phyloP scores from a whole-genome alignment of 2,329 filamentous ascomycete species.

The Microdochium bolleyi region DNA sequence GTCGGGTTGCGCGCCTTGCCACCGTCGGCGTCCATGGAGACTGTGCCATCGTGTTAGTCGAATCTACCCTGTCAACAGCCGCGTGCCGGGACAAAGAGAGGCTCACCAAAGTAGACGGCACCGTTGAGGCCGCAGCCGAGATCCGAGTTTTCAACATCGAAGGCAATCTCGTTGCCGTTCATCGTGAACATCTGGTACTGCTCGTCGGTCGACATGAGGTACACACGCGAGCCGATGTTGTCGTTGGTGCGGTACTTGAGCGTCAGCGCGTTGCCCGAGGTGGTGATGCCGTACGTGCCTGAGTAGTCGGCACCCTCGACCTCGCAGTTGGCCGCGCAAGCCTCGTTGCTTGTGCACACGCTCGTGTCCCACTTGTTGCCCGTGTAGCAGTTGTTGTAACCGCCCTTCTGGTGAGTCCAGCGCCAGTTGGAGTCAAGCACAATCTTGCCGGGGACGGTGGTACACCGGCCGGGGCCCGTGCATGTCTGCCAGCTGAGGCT shows the following conservation, averaged over 20 bases:
- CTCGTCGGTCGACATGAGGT: conserved; percentile 46
- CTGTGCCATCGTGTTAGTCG: conserved; percentile 4
- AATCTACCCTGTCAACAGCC: not conserved
- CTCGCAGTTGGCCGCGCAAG: conserved; percentile 35
- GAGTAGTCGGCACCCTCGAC: conserved; percentile 37
- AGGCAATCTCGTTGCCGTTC: conserved; percentile 52
- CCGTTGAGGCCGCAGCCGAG: conserved; percentile 56
- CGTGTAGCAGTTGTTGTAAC: conserved; percentile 40
- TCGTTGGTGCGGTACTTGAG: conserved; percentile 41
- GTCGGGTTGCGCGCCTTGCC: conserved; percentile 35
- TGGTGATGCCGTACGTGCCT: conserved; percentile 38
- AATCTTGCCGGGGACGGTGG: conserved; percentile 32
- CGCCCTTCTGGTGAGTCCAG: conserved; percentile 36
- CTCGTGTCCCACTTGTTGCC: conserved; percentile 31
- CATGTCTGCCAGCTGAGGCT: conserved; percentile 39
- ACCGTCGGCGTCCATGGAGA: conserved; percentile 47
- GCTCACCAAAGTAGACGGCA: conserved; percentile 42
- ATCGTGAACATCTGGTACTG: conserved; percentile 53
- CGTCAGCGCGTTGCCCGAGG: conserved; percentile 36
- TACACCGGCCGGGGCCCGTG: conserved; percentile 33
- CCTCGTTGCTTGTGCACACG: conserved; percentile 25
- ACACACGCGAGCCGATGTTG: conserved; percentile 41
- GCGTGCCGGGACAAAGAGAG: not conserved
- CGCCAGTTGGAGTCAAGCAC: conserved; percentile 46
- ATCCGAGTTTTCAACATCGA: conserved; percentile 56